Conservation (phyloP, 345 rosid species). For the Cardamine resedifolia region DNA sequence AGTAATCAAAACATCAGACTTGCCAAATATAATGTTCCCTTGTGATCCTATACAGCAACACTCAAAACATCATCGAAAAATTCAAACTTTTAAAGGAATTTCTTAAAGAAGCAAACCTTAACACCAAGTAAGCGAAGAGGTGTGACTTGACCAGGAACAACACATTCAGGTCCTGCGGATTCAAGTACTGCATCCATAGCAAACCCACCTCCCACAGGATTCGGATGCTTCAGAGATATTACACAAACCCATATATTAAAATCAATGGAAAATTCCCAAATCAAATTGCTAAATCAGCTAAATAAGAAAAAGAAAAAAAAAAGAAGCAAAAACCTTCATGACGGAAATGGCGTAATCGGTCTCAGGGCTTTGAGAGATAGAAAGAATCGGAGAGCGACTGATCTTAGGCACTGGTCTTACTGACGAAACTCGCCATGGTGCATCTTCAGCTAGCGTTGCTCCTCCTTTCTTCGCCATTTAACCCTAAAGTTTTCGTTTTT, state of each 20-base stretch:
- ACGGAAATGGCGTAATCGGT: slow-evolving; percentile 61
- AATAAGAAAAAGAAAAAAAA: not conserved
- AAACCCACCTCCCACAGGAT: slow-evolving; percentile 78
- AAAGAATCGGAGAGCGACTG: slow-evolving; percentile 63
- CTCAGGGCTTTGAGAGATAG: slow-evolving; percentile 52
- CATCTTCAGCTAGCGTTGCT: slow-evolving; percentile 65
- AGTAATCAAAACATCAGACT: not conserved
- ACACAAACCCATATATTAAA: not conserved
- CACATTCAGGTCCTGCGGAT: slow-evolving; percentile 87
- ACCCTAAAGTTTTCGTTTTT: not conserved
- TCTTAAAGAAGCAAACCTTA: slow-evolving; percentile 47
- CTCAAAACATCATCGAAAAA: not conserved
- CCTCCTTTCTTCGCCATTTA: slow-evolving; percentile 67
- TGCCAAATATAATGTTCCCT: not conserved
- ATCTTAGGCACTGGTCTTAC: slow-evolving; percentile 71
- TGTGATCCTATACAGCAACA: not conserved
- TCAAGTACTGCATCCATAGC: slow-evolving; percentile 74
- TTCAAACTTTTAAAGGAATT: not conserved
- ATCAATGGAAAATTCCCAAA: not conserved
- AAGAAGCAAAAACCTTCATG: slow-evolving; percentile 53
- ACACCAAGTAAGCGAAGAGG: slow-evolving; percentile 79
- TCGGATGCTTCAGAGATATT: slow-evolving; percentile 53
- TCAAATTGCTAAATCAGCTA: not conserved
- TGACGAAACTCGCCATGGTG: slow-evolving; percentile 74
- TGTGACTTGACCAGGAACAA: slow-evolving; percentile 77